Percentiles rank a stretch among this genome's conserved stretches.
These are phyloP conservation scores for Paramecium bursaria DNA, from an alignment of 73 alveolate genomes.

Conservation along the genomic window DNA sequence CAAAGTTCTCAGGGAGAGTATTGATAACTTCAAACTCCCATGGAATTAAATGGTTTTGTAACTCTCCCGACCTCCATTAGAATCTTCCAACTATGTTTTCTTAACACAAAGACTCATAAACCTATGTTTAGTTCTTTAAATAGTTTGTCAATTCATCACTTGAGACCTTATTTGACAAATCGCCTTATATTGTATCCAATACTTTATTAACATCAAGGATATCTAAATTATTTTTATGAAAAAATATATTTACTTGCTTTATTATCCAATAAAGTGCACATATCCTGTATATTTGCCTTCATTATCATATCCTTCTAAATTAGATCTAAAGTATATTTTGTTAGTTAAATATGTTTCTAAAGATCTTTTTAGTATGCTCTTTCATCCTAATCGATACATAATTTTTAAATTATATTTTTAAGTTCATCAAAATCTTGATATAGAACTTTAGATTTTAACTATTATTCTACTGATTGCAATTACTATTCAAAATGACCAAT, in stretches of 20 bases:
- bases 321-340: constrained; percentile 67
- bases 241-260: constrained; percentile 61
- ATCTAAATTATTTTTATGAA: constrained; percentile 9
- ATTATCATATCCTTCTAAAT: constrained; percentile 61
- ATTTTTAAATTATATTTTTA: constrained; percentile 34
- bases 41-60: constrained; percentile 87
- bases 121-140: constrained; percentile 83
- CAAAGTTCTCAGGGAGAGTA: constrained; percentile 97
- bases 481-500: constrained; percentile 1
- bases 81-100: constrained; percentile 97
- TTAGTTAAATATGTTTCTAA: constrained; percentile 59
- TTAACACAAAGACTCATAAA: constrained; percentile 94
- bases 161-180: constrained; percentile 80
- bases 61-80: constrained; percentile 97
- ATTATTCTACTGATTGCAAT: constrained; percentile 1
- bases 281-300: constrained; percentile 62
- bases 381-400: constrained; percentile 55
- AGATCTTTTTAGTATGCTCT: constrained; percentile 60
- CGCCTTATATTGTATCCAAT: constrained; percentile 83
- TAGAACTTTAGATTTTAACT: constrained; percentile 23
- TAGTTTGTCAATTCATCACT: constrained; percentile 78
- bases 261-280: constrained; percentile 51
- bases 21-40: constrained; percentile 97
- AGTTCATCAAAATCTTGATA: constrained; percentile 51
- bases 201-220: constrained; percentile 86